Conservation (phyloP, 306 rosid genomes). For the Cucurbita moschata region DNA sequence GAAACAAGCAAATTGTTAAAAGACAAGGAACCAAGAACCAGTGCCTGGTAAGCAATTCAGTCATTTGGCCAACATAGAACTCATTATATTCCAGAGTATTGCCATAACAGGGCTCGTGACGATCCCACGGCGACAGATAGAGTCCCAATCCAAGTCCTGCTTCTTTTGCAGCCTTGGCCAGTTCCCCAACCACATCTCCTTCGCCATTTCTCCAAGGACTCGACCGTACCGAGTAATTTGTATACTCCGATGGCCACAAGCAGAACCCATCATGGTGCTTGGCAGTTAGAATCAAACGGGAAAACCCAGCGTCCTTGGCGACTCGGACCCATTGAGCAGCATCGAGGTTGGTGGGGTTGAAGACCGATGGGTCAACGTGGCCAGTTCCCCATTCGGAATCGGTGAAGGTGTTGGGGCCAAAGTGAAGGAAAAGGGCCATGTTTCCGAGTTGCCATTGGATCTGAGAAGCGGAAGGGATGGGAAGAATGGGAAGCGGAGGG, state of each 20-base stretch:
- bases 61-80: slow-evolving; percentile 66
- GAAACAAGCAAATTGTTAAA: background rate
- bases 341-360: slow-evolving; percentile 51
- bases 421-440: slow-evolving; percentile 82
- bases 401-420: slow-evolving; percentile 81
- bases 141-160: slow-evolving; percentile 60
- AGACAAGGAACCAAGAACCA: background rate
- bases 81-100: slow-evolving; percentile 57
- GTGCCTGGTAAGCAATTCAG: slow-evolving; percentile 78
- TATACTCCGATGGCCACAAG: slow-evolving; percentile 74
- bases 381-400: slow-evolving; percentile 81
- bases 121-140: slow-evolving; percentile 97
- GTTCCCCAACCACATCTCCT: slow-evolving; percentile 64
- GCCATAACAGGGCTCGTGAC: slow-evolving; percentile 52
- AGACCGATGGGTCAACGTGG: slow-evolving; percentile 31
- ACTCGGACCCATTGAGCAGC: slow-evolving; percentile 70
- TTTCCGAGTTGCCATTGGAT: slow-evolving; percentile 64
- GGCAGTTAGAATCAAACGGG: slow-evolving; percentile 48
- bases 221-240: slow-evolving; percentile 58
- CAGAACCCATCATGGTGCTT: slow-evolving; percentile 95
- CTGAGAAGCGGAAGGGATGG: slow-evolving; percentile 62
- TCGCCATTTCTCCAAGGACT: slow-evolving; percentile 48
- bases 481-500: slow-evolving; percentile 76
- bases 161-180: slow-evolving; percentile 48
- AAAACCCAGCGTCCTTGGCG: slow-evolving; percentile 58